Evolutionary conservation across 2,329 filamentous ascomycete species (phyloP), one percentile per base, ranked within the genome.

Genomic region (Pseudonectria buxi): DNA sequence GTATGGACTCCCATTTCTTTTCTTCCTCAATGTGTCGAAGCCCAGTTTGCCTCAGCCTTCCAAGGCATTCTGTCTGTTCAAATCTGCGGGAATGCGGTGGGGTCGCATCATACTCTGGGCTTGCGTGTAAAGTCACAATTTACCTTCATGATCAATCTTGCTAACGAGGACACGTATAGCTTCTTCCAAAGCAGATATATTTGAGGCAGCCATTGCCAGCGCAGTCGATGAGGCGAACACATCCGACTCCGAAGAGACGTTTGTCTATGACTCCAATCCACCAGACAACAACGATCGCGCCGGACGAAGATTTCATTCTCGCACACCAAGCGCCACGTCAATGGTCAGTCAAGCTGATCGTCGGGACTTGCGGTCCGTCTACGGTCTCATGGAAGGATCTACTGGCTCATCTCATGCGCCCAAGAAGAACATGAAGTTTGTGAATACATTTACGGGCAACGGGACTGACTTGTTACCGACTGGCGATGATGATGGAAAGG

Each of bases 211-310:
- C 57, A 88, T 98, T 48, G 90, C 90, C 33, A 95, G 82, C 58
- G 90, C 90, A 7, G 88, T 98, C 34, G 90, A 96, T 57, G 89
- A 96, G 60, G 88, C 87, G 29, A 86, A 95, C 59, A 94, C 90
- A 10, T 95, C 90, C 6, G 92, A 98, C 59, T 96, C 90, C 2
- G 92, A 95, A 54, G 92, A 96, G 62, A 96, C 92, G 0, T 98
- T 96, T 61, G 92, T 98, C 12, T 98, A 98, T 64, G 92, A 98
- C 61, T 96, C 92, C 16, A 98, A 98, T 54, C 92, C 90, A 9
- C 85, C 86, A 33, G 79, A 83, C 46, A 62, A 57, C 32, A 69
- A 66, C 32, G 76, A 81, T 35, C 69, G 78, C 27, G 45, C 54
- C 25, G 75, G 75, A n/a, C 76, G 78, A 44, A 77, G 88, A 42